Conservation (phyloP, 352 stramenopile genomes). For the Poterioochromonas sp. region DNA sequence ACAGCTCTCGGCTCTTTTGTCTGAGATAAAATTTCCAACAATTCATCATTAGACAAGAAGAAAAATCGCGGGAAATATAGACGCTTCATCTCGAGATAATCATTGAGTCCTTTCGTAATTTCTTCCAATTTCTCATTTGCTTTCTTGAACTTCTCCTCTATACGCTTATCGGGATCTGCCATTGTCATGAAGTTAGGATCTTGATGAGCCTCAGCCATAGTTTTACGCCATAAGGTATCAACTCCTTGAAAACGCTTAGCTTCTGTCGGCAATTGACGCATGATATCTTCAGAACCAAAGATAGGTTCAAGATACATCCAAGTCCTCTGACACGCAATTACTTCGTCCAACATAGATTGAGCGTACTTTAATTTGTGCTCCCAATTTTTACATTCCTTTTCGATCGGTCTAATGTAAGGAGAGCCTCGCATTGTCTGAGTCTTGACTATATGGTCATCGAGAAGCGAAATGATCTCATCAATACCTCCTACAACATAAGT, state of each 20-base stretch:
- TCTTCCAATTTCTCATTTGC: slow-evolving; percentile 84
- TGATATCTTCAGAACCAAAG: slow-evolving; percentile 87
- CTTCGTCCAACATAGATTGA: slow-evolving; percentile 79
- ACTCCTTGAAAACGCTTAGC: slow-evolving; percentile 49
- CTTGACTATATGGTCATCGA: slow-evolving; percentile 87
- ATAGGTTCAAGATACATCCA: slow-evolving; percentile 92
- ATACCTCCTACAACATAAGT: slow-evolving; percentile 64
- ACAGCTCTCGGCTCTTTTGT: slow-evolving; percentile 82
- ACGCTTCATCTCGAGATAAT: slow-evolving; percentile 85
- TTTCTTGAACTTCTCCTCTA: slow-evolving; percentile 78
- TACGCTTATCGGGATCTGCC: slow-evolving; percentile 66
- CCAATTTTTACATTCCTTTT: slow-evolving; percentile 63
- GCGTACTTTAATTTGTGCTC: slow-evolving; percentile 62
- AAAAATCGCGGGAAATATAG: slow-evolving; percentile 85
- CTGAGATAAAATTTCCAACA: slow-evolving; percentile 81
- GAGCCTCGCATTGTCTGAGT: slow-evolving; percentile 87
- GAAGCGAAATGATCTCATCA: slow-evolving; percentile 73
- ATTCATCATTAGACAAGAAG: slow-evolving; percentile 83
- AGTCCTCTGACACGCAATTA: slow-evolving; percentile 80
- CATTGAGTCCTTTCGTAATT: slow-evolving; percentile 82
- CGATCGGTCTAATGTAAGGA: slow-evolving; percentile 83
- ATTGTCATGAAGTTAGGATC: slow-evolving; percentile 77
- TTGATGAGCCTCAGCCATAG: slow-evolving; percentile 73
- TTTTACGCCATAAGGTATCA: slow-evolving; percentile 57
- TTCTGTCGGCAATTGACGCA: slow-evolving; percentile 85